phyloP scores from a whole-genome alignment of 768 basidiomycete species.

The Podaxis pistillaris region DNA sequence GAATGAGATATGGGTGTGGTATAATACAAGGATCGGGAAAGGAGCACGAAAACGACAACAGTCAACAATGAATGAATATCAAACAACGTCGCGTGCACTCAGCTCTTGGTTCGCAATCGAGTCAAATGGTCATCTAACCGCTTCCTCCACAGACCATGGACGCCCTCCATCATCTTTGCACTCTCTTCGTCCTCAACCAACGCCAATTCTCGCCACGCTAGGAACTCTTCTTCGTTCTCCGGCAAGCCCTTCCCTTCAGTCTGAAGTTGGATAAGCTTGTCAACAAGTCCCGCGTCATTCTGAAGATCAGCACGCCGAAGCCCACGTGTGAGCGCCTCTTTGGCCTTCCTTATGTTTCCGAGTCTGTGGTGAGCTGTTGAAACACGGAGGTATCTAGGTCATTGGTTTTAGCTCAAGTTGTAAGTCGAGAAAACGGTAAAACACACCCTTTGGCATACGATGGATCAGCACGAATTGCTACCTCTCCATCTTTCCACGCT shows the following conservation, averaged over 20 bases:
- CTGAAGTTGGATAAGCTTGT: slow-evolving; percentile 19
- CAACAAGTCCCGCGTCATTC: slow-evolving; percentile 17
- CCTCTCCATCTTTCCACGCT: slow-evolving; percentile 15
- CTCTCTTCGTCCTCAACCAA: slow-evolving; percentile 14
- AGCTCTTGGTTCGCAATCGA: not conserved
- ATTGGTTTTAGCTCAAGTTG: not conserved
- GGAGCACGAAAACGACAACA: too few relatives aligned
- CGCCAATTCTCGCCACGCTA: not conserved
- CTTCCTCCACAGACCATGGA: slow-evolving; percentile 15
- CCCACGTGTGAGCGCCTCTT: slow-evolving; percentile 17
- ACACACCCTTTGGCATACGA: slow-evolving; percentile 17
- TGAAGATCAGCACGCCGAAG: slow-evolving; percentile 16
- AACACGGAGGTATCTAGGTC: slow-evolving; percentile 19
- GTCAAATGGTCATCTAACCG: not conserved
- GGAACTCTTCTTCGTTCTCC: slow-evolving; percentile 15
- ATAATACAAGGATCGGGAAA: too few relatives aligned
- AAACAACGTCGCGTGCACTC: not conserved
- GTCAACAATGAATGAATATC: too few relatives aligned
- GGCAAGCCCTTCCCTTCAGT: slow-evolving; percentile 19
- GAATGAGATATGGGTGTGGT: too few relatives aligned
- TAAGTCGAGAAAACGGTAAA: not conserved
- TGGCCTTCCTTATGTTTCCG: slow-evolving; percentile 13
- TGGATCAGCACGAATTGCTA: slow-evolving; percentile 12
- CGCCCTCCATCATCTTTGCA: slow-evolving; percentile 12
- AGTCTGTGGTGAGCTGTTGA: slow-evolving; percentile 18